Evolutionary conservation across 208 protist species (phyloP).

Genomic region (Wallacemonas sp.): DNA sequence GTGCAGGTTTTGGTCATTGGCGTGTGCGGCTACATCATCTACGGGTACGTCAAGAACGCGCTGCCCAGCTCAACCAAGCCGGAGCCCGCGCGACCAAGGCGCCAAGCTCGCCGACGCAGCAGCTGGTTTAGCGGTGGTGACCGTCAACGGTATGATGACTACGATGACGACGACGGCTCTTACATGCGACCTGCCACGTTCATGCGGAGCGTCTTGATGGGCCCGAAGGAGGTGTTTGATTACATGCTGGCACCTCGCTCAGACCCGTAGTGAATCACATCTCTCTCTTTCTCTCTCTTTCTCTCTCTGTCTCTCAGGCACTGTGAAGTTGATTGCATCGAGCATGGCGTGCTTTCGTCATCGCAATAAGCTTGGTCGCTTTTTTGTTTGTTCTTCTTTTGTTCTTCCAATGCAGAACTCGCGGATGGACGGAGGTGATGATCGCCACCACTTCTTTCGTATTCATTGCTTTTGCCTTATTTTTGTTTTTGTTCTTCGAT

Average conservation of each 20-base stretch:
- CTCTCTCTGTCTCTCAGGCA: not conserved
- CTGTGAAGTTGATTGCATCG: too few relatives aligned
- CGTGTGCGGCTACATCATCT: slow-evolving; percentile 44
- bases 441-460: slow-evolving; percentile 38
- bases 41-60: slow-evolving; percentile 30
- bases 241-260: slow-evolving; percentile 63
- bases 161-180: slow-evolving; percentile 16
- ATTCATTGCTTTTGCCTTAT: too few relatives aligned
- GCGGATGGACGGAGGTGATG: too few relatives aligned
- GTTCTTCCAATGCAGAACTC: too few relatives aligned
- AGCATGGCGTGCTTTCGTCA: too few relatives aligned
- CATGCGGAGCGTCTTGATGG: slow-evolving; percentile 65
- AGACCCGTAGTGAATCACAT: too few relatives aligned
- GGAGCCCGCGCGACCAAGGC: not conserved
- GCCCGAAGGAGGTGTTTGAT: slow-evolving; percentile 81
- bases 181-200: slow-evolving; percentile 31
- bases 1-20: slow-evolving; percentile 57
- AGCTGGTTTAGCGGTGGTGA: slow-evolving; percentile 15
- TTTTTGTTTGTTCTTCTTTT: too few relatives aligned
- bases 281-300: not conserved
- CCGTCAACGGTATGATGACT: slow-evolving; percentile 23
- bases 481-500: not conserved
- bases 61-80: slow-evolving; percentile 15
- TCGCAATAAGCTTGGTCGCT: too few relatives aligned
- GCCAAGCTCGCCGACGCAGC: not conserved